Conservation (phyloP, 306 rosid species). For the Argentina anserina region DNA sequence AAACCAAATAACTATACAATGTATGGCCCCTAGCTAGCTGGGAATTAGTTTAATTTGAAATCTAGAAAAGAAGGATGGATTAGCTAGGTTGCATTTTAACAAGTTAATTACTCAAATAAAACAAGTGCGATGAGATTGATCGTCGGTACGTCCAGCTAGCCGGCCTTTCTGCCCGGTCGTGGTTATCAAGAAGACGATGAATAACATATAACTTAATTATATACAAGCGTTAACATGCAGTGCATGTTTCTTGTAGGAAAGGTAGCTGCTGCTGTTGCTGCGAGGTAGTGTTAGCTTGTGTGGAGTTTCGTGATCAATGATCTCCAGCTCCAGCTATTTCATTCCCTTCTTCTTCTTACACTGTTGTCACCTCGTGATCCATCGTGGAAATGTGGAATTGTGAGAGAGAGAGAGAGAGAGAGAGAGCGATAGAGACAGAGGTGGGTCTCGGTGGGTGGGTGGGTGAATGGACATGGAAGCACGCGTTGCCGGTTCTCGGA, state of each 20-base stretch:
- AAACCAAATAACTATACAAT: neutral
- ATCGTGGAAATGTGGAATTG: neutral
- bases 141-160: neutral
- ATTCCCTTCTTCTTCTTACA: neutral
- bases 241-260: conserved; percentile 1
- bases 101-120: neutral
- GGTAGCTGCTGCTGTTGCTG: neutral
- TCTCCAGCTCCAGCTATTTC: conserved; percentile 13
- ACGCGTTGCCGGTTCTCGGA: conserved; percentile 87
- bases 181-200: neutral
- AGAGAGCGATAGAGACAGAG: conserved; percentile 11
- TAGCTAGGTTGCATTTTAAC: neutral
- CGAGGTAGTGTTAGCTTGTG: neutral
- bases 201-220: too few relatives aligned
- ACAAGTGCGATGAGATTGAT: neutral
- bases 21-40: too few relatives aligned
- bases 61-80: neutral
- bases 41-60: neutral
- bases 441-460: neutral
- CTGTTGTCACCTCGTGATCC: conserved; percentile 12
- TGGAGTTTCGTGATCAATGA: conserved; percentile 16
- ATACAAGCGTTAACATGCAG: neutral
- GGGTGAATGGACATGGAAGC: conserved; percentile 48
- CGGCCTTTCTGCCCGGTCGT: neutral
- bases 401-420: neutral